These are phyloP conservation scores for Thraustochytrium striatum DNA, from an alignment of 352 stramenopile genomes.

Conservation along the genomic window DNA sequence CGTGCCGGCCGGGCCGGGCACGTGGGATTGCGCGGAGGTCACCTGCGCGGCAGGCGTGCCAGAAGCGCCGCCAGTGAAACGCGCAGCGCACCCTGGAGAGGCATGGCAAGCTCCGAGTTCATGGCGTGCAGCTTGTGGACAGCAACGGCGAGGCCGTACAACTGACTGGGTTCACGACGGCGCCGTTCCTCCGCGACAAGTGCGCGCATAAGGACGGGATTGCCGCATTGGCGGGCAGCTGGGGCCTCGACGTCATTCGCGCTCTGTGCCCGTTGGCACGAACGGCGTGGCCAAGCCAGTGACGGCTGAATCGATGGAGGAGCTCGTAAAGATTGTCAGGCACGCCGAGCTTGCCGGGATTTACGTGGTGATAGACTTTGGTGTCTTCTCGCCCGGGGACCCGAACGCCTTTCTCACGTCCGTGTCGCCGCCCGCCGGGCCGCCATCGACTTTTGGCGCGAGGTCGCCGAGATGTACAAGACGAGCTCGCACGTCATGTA, in stretches of 20 bases:
- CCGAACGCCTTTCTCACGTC: constrained; percentile 3
- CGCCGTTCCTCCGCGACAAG: constrained; percentile 8
- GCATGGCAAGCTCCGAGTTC: constrained; percentile 7
- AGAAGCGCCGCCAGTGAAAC: neutral
- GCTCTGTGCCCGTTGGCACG: neutral
- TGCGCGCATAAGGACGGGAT: constrained; percentile 2
- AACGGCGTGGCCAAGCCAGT: neutral
- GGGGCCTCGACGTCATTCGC: neutral
- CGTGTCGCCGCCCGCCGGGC: neutral
- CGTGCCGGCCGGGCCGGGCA: no score
- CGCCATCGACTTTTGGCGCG: constrained; percentile 40
- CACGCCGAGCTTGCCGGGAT: constrained; percentile 7
- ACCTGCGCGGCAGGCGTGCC: no score
- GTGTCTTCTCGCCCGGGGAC: neutral
- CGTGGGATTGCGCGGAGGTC: no score
- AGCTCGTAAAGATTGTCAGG: neutral
- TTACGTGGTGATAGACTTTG: constrained; percentile 47
- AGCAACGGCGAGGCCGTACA: constrained; percentile 7
- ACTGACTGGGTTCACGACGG: no score
- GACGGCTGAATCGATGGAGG: neutral
- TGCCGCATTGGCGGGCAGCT: neutral
- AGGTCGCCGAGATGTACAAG: constrained; percentile 14
- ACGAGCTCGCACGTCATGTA: no score
- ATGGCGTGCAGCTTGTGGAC: no score
- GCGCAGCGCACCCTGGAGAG: neutral